phyloP scores from a whole-genome alignment of 2,329 filamentous ascomycete genomes.

The Talaromyces sp. region DNA sequence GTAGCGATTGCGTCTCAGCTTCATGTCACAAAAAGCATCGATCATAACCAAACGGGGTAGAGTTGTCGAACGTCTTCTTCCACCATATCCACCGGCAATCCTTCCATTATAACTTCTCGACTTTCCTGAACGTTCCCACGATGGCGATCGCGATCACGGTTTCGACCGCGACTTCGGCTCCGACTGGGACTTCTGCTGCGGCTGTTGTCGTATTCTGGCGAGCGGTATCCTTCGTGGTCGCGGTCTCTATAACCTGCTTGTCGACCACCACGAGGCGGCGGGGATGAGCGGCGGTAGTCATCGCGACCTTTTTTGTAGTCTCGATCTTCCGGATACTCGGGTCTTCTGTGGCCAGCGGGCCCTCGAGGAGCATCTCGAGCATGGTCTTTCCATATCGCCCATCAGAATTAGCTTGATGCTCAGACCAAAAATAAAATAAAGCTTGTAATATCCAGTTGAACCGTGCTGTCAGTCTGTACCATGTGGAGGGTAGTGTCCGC shows the following conservation, averaged over 20 bases:
- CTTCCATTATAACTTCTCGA: slow-evolving; percentile 51
- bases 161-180: slow-evolving; percentile 32
- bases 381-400: slow-evolving; percentile 34
- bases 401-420: slow-evolving; percentile 38
- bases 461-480: slow-evolving; percentile 33
- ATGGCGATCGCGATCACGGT: slow-evolving; percentile 32
- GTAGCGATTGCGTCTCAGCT: slow-evolving; percentile 41
- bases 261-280: slow-evolving; percentile 31
- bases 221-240: slow-evolving; percentile 47
- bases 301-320: slow-evolving; percentile 37
- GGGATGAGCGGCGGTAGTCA: slow-evolving; percentile 37
- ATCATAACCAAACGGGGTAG: slow-evolving; percentile 26
- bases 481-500: slow-evolving; percentile 43
- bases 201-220: slow-evolving; percentile 36
- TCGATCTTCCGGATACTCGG: slow-evolving; percentile 33
- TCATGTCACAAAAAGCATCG: slow-evolving; percentile 27
- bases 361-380: slow-evolving; percentile 34
- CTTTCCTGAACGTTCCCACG: slow-evolving; percentile 43
- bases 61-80: slow-evolving; percentile 51
- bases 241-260: slow-evolving; percentile 40
- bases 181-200: slow-evolving; percentile 35
- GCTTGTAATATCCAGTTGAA: slow-evolving; percentile 4
- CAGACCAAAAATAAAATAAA: slow-evolving; percentile 20
- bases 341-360: slow-evolving; percentile 36
- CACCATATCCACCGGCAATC: slow-evolving; percentile 47